Evolutionary conservation across 805 yeast species (phyloP).

Genomic region (Debaryomyces castellii): DNA sequence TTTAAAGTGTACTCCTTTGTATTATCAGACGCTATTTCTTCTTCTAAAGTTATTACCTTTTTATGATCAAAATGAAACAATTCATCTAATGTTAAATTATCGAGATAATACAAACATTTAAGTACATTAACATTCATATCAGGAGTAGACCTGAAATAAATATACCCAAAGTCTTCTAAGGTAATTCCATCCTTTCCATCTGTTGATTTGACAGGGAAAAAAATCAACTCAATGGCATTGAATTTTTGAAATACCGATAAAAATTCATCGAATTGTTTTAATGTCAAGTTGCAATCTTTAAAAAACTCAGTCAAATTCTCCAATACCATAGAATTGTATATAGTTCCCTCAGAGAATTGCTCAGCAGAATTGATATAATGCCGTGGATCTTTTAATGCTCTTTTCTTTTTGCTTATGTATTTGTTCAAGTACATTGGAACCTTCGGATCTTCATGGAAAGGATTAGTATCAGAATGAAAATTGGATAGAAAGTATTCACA

Average conservation of each 20-base stretch:
- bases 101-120: conserved; percentile 47
- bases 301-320: conserved; percentile 56
- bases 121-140: conserved; percentile 47
- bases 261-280: conserved; percentile 34
- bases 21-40: conserved; percentile 6
- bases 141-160: conserved; percentile 36
- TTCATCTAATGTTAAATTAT: conserved; percentile 46
- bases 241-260: conserved; percentile 42
- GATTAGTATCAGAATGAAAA: conserved; percentile 16
- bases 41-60: conserved; percentile 7
- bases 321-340: conserved; percentile 25
- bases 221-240: conserved; percentile 50
- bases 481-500: conserved; percentile 24
- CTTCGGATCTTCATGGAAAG: conserved; percentile 24
- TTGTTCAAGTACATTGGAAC: conserved; percentile 53
- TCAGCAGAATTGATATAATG: background rate
- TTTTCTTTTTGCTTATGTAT: conserved; percentile 64
- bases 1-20: conserved; percentile 9
- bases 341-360: conserved; percentile 12
- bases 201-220: conserved; percentile 47
- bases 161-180: conserved; percentile 52
- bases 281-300: conserved; percentile 44
- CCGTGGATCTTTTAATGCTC: conserved; percentile 42
- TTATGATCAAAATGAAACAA: conserved; percentile 29
- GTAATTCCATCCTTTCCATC: conserved; percentile 10